Conservation (phyloP, 192 early-diverging fungal species). For the Coemansia sp. region DNA sequence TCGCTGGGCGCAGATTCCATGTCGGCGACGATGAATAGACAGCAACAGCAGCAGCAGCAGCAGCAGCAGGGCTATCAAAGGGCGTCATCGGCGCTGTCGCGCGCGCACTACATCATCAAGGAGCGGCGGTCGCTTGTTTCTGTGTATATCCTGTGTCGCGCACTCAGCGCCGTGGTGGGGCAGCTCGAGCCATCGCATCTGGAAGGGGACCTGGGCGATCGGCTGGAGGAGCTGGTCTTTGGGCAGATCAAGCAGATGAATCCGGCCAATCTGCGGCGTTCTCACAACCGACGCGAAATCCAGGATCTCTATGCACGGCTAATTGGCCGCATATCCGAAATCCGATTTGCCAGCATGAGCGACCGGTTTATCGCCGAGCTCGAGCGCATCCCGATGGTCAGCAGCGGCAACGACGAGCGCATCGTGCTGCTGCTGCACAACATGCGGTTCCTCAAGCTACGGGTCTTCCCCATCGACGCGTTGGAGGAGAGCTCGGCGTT, state of each 20-base stretch:
- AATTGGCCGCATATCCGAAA: constrained; percentile 86
- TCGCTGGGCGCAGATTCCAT: too few species aligned
- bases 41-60: too few species aligned
- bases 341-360: constrained; percentile 88
- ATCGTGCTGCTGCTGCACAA: constrained; percentile 82
- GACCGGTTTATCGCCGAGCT: constrained; percentile 91
- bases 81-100: constrained; percentile 23
- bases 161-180: constrained; percentile 80
- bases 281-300: constrained; percentile 80
- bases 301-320: constrained; percentile 88
- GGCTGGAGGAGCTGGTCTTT: constrained; percentile 93
- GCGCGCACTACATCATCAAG: constrained; percentile 41
- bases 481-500: constrained; percentile 96
- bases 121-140: constrained; percentile 61
- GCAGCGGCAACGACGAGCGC: constrained; percentile 66
- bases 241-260: constrained; percentile 82
- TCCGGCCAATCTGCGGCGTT: constrained; percentile 68
- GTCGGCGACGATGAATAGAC: too few species aligned
- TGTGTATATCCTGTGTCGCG: constrained; percentile 84
- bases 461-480: constrained; percentile 90
- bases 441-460: constrained; percentile 88
- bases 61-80: too few species aligned
- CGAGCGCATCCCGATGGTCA: constrained; percentile 64
- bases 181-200: constrained; percentile 68
- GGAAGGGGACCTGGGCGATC: constrained; percentile 76